Base-by-base conservation (phyloP, 352 stramenopile genomes). In the Thraustotheca clavata region DNA sequence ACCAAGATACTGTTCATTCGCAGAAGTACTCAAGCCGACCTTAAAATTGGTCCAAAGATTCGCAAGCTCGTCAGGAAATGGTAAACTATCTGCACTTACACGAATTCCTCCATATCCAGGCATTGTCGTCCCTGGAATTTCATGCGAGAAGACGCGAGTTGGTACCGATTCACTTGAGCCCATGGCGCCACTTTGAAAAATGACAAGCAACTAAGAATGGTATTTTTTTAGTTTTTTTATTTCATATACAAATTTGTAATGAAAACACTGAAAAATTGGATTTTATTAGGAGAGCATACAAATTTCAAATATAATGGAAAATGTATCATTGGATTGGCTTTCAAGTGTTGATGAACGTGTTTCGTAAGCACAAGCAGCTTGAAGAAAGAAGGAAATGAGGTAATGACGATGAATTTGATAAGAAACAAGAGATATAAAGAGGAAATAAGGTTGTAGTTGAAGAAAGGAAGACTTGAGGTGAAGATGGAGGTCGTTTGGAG, bases 311-410 rank as follows among this genome's bases (percentile, higher is more conserved):
- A 11, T 18, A 6, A 52, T 35, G 43, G 43, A 52, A 35, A 52
- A 24, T 31, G 43, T 11, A 18, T 31, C 24, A 14, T 52, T 31
- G 16, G 12, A 52, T 52, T 52, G 43, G 43, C 9, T 18, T 14
- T 14, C 12, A 11, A 2, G 9, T 52, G 43, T 52, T 52, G 43
- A 52, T 52, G 43, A 11, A 14, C 9, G 14, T 52, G 43, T 52
- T 52, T 52, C 43, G 43, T 52, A 52, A 52, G 43, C 43, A 52
- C 9, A 20, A n/a, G n/a, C n/a, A n/a, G n/a, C n/a, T n/a, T n/a
- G n/a, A n/a, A n/a, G n/a, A n/a, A n/a, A n/a, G n/a, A n/a, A n/a
- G n/a, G n/a, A n/a, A n/a, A n/a, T n/a, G n/a, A n/a, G n/a, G n/a
- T n/a, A n/a, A n/a, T n/a, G n/a, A n/a, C n/a, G n/a, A n/a, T n/a